Evolutionary conservation across 352 stramenopile species (phyloP), one percentile per base, ranked within the genome.

Genomic region (Phytophthora chlamydospora): DNA sequence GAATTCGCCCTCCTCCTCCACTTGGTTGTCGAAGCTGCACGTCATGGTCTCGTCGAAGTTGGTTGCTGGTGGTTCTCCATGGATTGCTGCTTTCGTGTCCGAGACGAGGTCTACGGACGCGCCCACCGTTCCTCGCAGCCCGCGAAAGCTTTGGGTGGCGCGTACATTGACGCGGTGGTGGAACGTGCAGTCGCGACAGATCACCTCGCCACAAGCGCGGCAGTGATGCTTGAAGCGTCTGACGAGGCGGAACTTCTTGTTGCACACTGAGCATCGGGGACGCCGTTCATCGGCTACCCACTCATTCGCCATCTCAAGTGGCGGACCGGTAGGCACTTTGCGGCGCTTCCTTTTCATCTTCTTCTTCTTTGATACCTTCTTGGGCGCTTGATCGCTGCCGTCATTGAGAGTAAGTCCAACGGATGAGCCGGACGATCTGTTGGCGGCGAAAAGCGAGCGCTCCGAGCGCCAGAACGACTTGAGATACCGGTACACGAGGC

Each of bases 171-270:
- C 62, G 47, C 53, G 62, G 31, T 75, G 64, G 16, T 83, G 71
- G 57, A 76, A 78, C 34, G 70, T 82, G 57, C 78, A 88, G 1
- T 74, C 63, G 33, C 64, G 65, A 45, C 78, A 88, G 36, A 88
- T 88, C 17, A 89, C 70, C 73, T 90, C 81, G 34, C 81, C 81
- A 17, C 81, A 93, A 1, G 83, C 79, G 27, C 83, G 82, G 40
- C 83, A 93, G 59, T 93, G 83, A 41, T 93, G 83, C 31, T 88
- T 84, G 29, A 78, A 80, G 29, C 82, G 75, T 8, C 67, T 51
- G 8, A 86, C 70, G 33, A 82, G 68, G 46, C 79, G 80, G 55
- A 91, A 91, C 40, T 78, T 77, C 39, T 79, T 79, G 41, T 83
- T 71, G 64, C 82, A 91, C 55, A 90, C 75, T 2, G 62, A 75